Conservation (phyloP, 768 basidiomycete species). For the Amanita brunnescens region DNA sequence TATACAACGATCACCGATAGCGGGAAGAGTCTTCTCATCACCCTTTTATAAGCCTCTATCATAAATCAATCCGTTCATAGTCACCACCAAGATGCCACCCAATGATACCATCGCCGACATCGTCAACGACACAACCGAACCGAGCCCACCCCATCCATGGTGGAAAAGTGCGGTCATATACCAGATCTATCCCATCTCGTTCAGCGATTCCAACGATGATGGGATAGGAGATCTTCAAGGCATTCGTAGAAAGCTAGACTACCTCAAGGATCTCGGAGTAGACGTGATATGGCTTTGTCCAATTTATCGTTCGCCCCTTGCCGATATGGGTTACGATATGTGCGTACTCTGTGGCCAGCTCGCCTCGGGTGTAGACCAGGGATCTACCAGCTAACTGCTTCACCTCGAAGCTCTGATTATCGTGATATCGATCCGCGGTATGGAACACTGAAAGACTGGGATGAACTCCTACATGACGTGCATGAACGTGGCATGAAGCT, state of each 20-base stretch:
- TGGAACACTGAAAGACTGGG: conserved; percentile 57
- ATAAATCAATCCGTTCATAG: not conserved
- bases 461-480: conserved; percentile 39
- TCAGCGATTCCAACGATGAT: conserved; percentile 62
- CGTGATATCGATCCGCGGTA: conserved; percentile 53
- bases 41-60: not conserved
- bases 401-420: conserved; percentile 47
- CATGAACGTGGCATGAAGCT: conserved; percentile 64
- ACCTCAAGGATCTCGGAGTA: conserved; percentile 59
- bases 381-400: not conserved
- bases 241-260: conserved; percentile 55
- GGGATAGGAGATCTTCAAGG: conserved; percentile 65
- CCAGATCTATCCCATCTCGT: conserved; percentile 66
- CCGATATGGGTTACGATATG: conserved; percentile 74
- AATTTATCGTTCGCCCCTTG: conserved; percentile 59
- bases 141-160: conserved; percentile 25
- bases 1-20: not conserved
- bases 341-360: conserved; percentile 18
- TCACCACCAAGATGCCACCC: not conserved
- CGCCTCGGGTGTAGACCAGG: too few species aligned
- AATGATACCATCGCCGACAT: not conserved
- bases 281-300: conserved; percentile 65
- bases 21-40: not conserved
- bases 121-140: not conserved
- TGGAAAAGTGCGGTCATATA: conserved; percentile 55